Percentiles rank a stretch among this genome's conserved stretches.
Conservation (phyloP, 2,329 filamentous ascomycete genomes). For the Thermothelomyces thermophilus region DNA sequence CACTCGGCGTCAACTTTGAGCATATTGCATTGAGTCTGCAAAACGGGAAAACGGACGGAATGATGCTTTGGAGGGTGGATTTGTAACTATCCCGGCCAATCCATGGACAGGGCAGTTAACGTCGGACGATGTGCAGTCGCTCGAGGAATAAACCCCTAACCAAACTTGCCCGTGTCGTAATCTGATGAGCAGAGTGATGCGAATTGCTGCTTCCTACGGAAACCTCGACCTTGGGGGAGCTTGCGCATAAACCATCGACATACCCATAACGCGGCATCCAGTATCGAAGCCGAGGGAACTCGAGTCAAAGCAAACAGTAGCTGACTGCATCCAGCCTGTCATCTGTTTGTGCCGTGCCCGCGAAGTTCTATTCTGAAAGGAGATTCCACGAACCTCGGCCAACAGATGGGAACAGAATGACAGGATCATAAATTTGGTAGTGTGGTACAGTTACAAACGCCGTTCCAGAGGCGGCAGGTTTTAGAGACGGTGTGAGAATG, state of each 20-base stretch:
- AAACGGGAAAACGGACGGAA: slow-evolving; percentile 25
- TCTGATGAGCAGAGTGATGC: not conserved
- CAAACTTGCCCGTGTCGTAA: slow-evolving; percentile 3
- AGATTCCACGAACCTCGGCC: not conserved
- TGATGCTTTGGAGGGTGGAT: slow-evolving; percentile 21
- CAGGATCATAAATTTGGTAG: not conserved
- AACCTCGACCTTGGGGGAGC: too few relatives aligned
- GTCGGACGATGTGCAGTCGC: slow-evolving; percentile 21
- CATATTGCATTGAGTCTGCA: slow-evolving; percentile 28
- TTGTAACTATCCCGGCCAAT: slow-evolving; percentile 21
- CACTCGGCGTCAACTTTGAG: slow-evolving; percentile 28
- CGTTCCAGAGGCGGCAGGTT: not conserved
- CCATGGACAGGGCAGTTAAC: slow-evolving; percentile 21
- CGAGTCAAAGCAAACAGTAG: too few relatives aligned
- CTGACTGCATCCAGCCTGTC: not conserved
- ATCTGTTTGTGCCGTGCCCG: not conserved
- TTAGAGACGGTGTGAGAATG: not conserved
- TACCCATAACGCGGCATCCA: too few relatives aligned
- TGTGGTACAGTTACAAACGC: not conserved
- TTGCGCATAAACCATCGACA: too few relatives aligned
- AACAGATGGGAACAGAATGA: too few relatives aligned
- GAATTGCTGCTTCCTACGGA: not conserved
- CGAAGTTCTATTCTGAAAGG: not conserved
- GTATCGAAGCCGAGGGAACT: too few relatives aligned
- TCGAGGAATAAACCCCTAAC: slow-evolving; percentile 20